phyloP scores from a whole-genome alignment of 2,329 filamentous ascomycete genomes.

The Alternaria ethzedia region DNA sequence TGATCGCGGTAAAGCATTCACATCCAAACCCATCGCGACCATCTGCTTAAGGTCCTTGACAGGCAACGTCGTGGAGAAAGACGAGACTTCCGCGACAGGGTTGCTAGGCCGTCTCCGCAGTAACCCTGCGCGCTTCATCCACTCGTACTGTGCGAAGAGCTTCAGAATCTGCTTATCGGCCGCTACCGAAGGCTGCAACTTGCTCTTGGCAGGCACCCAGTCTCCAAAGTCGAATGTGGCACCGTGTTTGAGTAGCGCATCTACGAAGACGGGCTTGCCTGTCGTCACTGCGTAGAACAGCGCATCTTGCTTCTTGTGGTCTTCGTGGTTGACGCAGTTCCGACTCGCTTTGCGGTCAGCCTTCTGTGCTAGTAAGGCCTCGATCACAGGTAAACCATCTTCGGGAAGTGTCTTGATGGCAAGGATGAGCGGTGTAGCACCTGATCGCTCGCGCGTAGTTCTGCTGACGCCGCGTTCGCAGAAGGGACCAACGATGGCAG shows the following conservation, averaged over 20 bases:
- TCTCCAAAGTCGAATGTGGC: conserved; percentile 34
- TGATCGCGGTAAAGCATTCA: conserved; percentile 24
- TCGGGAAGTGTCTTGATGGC: conserved; percentile 38
- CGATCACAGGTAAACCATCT: conserved; percentile 36
- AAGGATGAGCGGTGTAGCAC: conserved; percentile 44
- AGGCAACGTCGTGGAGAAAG: conserved; percentile 27
- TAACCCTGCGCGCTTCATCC: conserved; percentile 25
- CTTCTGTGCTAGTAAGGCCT: conserved; percentile 30
- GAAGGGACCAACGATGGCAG: conserved; percentile 28
- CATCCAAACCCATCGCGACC: conserved; percentile 34
- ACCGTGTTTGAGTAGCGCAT: conserved; percentile 34
- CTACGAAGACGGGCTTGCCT: conserved; percentile 34
- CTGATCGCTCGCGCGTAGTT: conserved; percentile 41
- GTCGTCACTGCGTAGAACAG: conserved; percentile 37
- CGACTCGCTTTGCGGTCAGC: conserved; percentile 22
- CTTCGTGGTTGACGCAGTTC: conserved; percentile 42
- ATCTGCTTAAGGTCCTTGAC: conserved; percentile 27
- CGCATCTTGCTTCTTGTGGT: conserved; percentile 35
- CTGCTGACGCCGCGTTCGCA: conserved; percentile 41
- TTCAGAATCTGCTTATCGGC: conserved; percentile 27
- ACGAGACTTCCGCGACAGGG: conserved; percentile 3
- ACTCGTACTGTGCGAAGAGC: conserved; percentile 36
- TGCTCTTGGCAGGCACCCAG: conserved; percentile 25
- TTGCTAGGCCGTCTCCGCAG: conserved; percentile 24
- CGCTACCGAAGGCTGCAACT: conserved; percentile 10